Percentiles rank a stretch among this genome's conserved stretches.
Conservation (phyloP, 2,329 filamentous ascomycete species). For the Fusarium paranaense region DNA sequence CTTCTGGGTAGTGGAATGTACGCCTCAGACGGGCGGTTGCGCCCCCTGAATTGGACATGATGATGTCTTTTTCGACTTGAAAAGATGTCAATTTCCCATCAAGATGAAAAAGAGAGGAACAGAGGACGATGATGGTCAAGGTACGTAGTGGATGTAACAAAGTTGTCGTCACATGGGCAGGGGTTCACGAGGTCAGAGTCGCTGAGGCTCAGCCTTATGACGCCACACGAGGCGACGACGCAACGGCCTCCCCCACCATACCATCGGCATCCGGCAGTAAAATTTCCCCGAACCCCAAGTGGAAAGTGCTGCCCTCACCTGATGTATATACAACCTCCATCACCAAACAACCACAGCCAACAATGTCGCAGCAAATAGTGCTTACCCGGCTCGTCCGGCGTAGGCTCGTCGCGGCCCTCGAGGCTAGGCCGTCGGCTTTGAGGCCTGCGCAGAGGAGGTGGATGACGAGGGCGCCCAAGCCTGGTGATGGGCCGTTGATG, state of each 20-base stretch:
- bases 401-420: slow-evolving; percentile 41
- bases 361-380: slow-evolving; percentile 40
- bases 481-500: slow-evolving; percentile 73
- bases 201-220: slow-evolving; percentile 45
- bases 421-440: slow-evolving; percentile 24
- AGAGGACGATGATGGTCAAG: not conserved
- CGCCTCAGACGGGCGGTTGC: slow-evolving; percentile 74
- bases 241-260: slow-evolving; percentile 20
- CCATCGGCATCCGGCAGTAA: slow-evolving; percentile 35
- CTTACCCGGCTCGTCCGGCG: slow-evolving; percentile 43
- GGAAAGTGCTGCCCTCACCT: slow-evolving; percentile 30
- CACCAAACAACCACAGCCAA: not conserved
- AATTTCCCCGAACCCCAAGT: slow-evolving; percentile 42
- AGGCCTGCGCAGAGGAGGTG: slow-evolving; percentile 56
- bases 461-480: slow-evolving; percentile 66
- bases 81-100: not conserved
- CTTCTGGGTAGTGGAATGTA: slow-evolving; percentile 82
- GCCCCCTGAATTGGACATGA: slow-evolving; percentile 42
- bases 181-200: slow-evolving; percentile 14
- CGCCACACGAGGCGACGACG: slow-evolving; percentile 36
- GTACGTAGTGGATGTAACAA: slow-evolving; percentile 9
- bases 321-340: slow-evolving; percentile 21
- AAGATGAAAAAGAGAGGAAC: not conserved
- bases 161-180: slow-evolving; percentile 37
- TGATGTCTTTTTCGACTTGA: not conserved